A percentile compares a stretch with the other conserved stretches of the same genome.
Evolutionary conservation across 2,329 filamentous ascomycete species (phyloP).

Genomic region (Nectriaceae sp.): DNA sequence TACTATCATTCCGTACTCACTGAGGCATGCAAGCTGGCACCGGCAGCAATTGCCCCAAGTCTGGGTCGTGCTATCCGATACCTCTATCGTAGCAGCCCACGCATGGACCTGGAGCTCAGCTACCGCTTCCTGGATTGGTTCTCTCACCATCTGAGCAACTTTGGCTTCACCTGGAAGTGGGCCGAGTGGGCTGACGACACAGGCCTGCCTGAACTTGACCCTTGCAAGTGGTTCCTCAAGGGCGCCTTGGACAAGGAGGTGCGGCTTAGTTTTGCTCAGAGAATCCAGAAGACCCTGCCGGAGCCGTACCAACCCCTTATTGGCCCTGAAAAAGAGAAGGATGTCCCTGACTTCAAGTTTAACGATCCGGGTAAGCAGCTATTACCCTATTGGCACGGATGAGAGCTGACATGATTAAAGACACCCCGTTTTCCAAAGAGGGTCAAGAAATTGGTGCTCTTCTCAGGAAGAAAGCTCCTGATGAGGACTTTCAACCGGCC

Average conservation of each 20-base stretch:
- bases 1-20: constrained; percentile 97
- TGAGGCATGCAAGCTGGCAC: constrained; percentile 93
- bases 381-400: neutral
- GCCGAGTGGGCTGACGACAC: constrained; percentile 93
- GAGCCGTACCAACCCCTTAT: constrained; percentile 81
- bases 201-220: constrained; percentile 72
- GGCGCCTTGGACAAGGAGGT: constrained; percentile 96
- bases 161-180: constrained; percentile 99
- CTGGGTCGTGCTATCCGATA: constrained; percentile 91
- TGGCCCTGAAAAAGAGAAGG: constrained; percentile 84
- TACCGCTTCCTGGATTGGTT: constrained; percentile 98
- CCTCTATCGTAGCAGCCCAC: constrained; percentile 79
- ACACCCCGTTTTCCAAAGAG: constrained; percentile 78
- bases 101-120: constrained; percentile 82
- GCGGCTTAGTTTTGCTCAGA: constrained; percentile 90
- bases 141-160: constrained; percentile 95
- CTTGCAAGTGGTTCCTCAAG: constrained; percentile 89
- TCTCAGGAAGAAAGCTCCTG: constrained; percentile 79
- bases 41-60: constrained; percentile 93
- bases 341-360: constrained; percentile 96
- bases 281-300: constrained; percentile 91
- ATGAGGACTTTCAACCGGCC: constrained; percentile 82
- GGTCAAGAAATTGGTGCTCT: constrained; percentile 80
- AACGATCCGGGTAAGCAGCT: constrained; percentile 65
- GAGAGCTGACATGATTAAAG: constrained; percentile 42